Base-by-base conservation (phyloP, 192 early-diverging fungal species). In the Linnemannia hyalina region DNA sequence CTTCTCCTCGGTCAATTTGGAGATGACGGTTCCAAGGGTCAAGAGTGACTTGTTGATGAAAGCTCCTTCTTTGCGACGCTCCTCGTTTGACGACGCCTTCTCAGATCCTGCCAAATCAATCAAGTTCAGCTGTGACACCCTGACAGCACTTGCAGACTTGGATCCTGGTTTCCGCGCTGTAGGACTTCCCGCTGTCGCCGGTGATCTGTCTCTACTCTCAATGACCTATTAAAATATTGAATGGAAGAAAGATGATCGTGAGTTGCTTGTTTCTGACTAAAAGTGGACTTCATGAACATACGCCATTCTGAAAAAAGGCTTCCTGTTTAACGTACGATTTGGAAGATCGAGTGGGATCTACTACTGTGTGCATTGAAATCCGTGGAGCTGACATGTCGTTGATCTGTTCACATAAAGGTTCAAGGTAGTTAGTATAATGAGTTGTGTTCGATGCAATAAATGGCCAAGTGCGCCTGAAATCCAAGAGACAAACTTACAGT, bases 31-130 rank as follows among this genome's bases (percentile, higher is more conserved):
- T 63, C 96, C 97, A 6, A 99, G 91, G 13, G 98, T 94, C 72
- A 98, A 87, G 36, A 99, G 83, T 47, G 89, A 91, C 76, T 96
- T 97, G 90, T 99, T 99, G 80, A 99, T 99, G 77, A 93, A 97
- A 11, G 96, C 95, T n/a, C 97, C 98, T 76, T 99, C 98, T 83
- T 97, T 97, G 35, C 97, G 92, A n/a, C 98, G 91, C 68, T 96
- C 95, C 10, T 91, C 92, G 69, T 97, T 95, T 15, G 95, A 94
- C 0, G 94, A 91, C 2, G 96, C 98, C 74, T 97, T 97, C 89
- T 99, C 99, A 15, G 96, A 97, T 35, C 99, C 99, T 9, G 98
- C 98, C 80, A 99, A 85, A 89, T 99, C 99, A 65, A 99, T 97
- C 74, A 99, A 92, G 80, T 99, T 99, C 83, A 89, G 88, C 60